Base-by-base conservation (phyloP, 1,139 yeast species). In the Yamadazyma songkhlaensis region DNA sequence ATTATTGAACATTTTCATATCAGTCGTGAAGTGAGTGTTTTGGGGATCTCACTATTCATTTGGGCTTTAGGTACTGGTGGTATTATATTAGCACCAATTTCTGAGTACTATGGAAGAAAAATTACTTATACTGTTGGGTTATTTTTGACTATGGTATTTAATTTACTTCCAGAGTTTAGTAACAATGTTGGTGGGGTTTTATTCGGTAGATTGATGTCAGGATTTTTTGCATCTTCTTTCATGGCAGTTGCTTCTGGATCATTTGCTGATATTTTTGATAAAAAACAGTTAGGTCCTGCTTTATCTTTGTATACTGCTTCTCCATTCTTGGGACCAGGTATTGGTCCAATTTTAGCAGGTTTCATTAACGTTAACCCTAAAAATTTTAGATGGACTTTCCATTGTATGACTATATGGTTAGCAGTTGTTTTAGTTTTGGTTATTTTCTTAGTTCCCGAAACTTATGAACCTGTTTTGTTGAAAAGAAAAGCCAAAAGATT, bases 401-500 rank as follows among this genome's bases (percentile, higher is more conserved):
- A 55, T 41, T 44, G 53, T 12, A 43, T 54, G 51, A 37, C 53
- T 15, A 58, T 59, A 5, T 59, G 60, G 60, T 41, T 53, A 8
- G 52, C 38, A 9, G 46, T 46, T 3, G 23, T 47, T 39, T 44
- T 49, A 8, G 20, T 47, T 2, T 36, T 48, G 22, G 54, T 57
- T 10, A 20, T 50, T 2, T 3, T 54, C 1, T 49, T 65, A 25
- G 61, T 79, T n/a, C 76, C 73, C 29, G 80, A 75, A 44, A 89
- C 86, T 49, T 81, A 85, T 23, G 84, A 79, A 47, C 67, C 70
- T 41, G 75, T 77, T 0, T 54, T 79, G 28, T 62, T 79, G 45
- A 74, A 66, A 46, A 55, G 45, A 30, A 70, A 84, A 59, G 81
- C 84, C 6, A 64, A 68, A 44, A 61, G 70, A 36, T 58, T 79